These are phyloP conservation scores for Tetraselmis chui DNA, from an alignment of 139 green algal species.

Conservation along the genomic window DNA sequence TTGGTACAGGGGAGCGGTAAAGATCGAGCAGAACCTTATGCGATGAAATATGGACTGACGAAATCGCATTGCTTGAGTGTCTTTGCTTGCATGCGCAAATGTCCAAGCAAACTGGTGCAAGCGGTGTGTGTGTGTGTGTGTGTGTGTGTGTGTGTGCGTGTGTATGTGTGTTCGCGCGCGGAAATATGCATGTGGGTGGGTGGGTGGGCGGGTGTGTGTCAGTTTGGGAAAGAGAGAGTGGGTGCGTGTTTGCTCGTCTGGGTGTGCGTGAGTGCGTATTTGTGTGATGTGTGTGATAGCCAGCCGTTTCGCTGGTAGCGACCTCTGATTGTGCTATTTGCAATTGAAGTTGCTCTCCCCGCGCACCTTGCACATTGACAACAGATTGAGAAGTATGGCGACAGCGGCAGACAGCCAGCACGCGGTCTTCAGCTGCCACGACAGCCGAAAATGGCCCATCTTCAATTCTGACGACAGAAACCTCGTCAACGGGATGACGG, in stretches of 20 bases:
- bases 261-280: not conserved
- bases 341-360: too few relatives aligned
- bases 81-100: not conserved
- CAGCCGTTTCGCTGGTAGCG: too few relatives aligned
- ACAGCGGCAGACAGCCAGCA: constrained; percentile 1
- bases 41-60: not conserved
- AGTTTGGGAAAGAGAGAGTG: not conserved
- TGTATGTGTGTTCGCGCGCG: not conserved
- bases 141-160: not conserved
- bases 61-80: not conserved
- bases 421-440: not conserved
- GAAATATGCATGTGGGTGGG: not conserved
- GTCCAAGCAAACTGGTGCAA: not conserved
- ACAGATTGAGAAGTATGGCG: not conserved
- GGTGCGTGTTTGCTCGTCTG: not conserved
- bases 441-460: constrained; percentile 2
- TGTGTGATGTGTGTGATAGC: not conserved
- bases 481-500: constrained; percentile 17
- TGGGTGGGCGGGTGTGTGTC: not conserved
- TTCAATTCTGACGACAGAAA: constrained; percentile 18
- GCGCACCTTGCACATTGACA: constrained; percentile 1
- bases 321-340: too few relatives aligned
- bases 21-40: not conserved
- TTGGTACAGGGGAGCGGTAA: not conserved
- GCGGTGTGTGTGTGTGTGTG: too few relatives aligned